Percentiles rank a stretch among this genome's conserved stretches.
Conservation (phyloP, 176 grass and related monocot species). For the bread wheat (Triticum aestivum) region IWGSC_CS_RefSeq_v2.1 NC_057813.1:156306161-156306660, state of each 20-base stretch:
- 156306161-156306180: background rate
- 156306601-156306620: conserved; percentile 76
- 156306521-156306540: conserved; percentile 69
- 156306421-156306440: conserved; percentile 81
- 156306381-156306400: conserved; percentile 66
- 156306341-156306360: background rate
- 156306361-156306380: conserved; percentile 50
- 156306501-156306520: conserved; percentile 55
- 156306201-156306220: conserved; percentile 85
- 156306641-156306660: conserved; percentile 91
- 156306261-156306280: conserved; percentile 86
- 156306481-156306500: conserved; percentile 84
- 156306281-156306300: conserved; percentile 43
- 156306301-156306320: background rate
- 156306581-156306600: conserved; percentile 77
- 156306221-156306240: conserved; percentile 63
- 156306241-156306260: conserved; percentile 66
- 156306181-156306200: conserved; percentile 60
- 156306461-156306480: conserved; percentile 85
- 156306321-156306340: conserved; percentile 9
- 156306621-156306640: conserved; percentile 54
- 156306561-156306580: conserved; percentile 74
- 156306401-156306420: conserved; percentile 81
- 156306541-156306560: conserved; percentile 76
- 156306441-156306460: conserved; percentile 77